Evolutionary conservation across 2,329 filamentous ascomycete genomes (phyloP), one percentile per base, ranked within the genome.

Genomic region (Microdochium nivale): DNA sequence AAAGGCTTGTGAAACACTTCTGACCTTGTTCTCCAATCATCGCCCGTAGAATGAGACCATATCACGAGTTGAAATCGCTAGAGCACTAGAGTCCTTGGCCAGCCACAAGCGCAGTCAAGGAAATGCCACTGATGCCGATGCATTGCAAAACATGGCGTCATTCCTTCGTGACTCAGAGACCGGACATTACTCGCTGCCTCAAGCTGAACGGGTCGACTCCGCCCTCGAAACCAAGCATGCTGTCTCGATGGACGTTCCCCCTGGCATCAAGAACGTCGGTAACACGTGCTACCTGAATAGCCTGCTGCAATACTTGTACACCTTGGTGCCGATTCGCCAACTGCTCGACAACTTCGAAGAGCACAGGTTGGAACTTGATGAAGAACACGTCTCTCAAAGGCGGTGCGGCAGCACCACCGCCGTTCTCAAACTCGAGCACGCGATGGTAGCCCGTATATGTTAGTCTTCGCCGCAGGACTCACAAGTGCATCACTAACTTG

Each of bases 281-380:
- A 99, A 99, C 62, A 99, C 95, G 0, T 99, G 94, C 67, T 99
- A 99, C 62, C 77, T 99, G 51, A 99, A 99, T 73, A 97, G 92
- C 69, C 79, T 99, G 48, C 76, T 99, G 10, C 94, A 99, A 61
- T 97, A 95, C 64, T 87, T 96, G 58, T 96, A 95, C 65, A 95
- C 91, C 0, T 81, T 97, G 51, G 86, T 84, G 55, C 84, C 88
- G 2, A 76, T 97, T 27, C 82, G 92, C 49, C 79, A 94, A 4
- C 80, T 96, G 57, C 84, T 96, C 2, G 74, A 95, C 53, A 76
- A 89, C 49, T 89, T 88, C 58, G 83, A 92, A 25, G 68, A 82
- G 3, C 80, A 86, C 60, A 81, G 85, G 57, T 80, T 94, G 62
- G 80, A 86, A 2, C 68, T 88, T 3, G 79, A 78, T 9, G 81